These are phyloP conservation scores for Botryotinia narcissicola DNA, from an alignment of 2,329 filamentous ascomycete species.

Conservation along the genomic window DNA sequence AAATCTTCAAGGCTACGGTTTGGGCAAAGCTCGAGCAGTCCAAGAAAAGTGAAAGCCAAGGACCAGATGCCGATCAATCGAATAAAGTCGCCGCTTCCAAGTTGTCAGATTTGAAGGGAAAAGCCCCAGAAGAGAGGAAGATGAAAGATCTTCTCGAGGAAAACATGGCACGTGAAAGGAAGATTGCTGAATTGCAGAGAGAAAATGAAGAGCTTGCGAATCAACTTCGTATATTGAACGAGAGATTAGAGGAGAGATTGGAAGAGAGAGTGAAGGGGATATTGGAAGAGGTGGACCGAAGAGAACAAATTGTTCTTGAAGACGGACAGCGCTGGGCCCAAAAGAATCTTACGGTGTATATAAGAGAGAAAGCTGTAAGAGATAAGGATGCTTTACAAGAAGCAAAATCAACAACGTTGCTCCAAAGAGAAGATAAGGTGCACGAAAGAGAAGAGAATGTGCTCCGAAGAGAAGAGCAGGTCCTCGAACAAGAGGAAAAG, in stretches of 20 bases:
- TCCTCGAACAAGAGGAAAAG: neutral
- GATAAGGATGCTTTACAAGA: neutral
- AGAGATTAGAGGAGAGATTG: neutral
- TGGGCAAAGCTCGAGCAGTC: neutral
- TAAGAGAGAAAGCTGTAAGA: neutral
- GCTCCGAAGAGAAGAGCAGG: neutral
- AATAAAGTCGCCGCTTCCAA: neutral
- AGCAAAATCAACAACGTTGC: neutral
- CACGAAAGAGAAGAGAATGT: neutral
- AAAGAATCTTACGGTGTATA: neutral
- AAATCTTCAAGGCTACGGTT: neutral
- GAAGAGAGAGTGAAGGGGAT: too few relatives aligned
- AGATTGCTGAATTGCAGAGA: neutral
- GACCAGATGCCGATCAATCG: neutral
- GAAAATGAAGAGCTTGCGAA: neutral
- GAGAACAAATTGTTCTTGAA: neutral
- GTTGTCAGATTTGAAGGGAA: neutral
- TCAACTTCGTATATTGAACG: neutral
- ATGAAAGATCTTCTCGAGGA: neutral
- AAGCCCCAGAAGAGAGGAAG: neutral
- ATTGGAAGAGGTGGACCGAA: neutral
- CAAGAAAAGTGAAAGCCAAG: neutral
- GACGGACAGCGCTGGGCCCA: neutral
- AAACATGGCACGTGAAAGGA: neutral
- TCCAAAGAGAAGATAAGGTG: neutral